Percentiles rank a stretch among this genome's conserved stretches.
phyloP scores from a whole-genome alignment of 352 stramenopile species.

The Globisporangium iwayamae region DNA sequence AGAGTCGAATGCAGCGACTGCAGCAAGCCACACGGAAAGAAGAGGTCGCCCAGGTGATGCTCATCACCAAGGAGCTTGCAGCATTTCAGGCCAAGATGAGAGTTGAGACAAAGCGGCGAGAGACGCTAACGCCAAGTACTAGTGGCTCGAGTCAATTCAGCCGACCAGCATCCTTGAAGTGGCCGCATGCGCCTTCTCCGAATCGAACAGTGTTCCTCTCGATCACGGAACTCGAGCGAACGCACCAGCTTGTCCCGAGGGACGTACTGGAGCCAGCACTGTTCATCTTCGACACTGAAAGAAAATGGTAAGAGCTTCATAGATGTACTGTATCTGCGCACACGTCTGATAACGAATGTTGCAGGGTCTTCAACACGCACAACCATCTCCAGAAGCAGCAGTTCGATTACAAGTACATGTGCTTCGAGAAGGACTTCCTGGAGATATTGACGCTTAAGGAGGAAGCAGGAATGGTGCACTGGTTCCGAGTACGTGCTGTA shows the following conservation, averaged over 20 bases:
- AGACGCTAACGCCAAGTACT: neutral
- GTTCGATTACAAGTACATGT: slow-evolving; percentile 78
- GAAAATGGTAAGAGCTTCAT: slow-evolving; percentile 40
- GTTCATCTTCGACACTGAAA: slow-evolving; percentile 63
- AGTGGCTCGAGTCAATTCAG: slow-evolving; percentile 12
- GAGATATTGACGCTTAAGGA: slow-evolving; percentile 75
- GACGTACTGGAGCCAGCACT: slow-evolving; percentile 62
- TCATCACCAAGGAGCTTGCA: slow-evolving; percentile 55
- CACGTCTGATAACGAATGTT: too few relatives aligned
- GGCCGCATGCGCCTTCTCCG: slow-evolving; percentile 45
- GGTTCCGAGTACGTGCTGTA: slow-evolving; percentile 51
- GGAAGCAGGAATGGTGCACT: slow-evolving; percentile 66
- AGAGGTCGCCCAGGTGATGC: slow-evolving; percentile 35
- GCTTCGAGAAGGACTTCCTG: slow-evolving; percentile 69
- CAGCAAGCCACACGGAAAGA: slow-evolving; percentile 63
- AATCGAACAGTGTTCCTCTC: slow-evolving; percentile 75
- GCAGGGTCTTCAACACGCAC: slow-evolving; percentile 57
- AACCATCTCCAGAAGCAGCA: slow-evolving; percentile 60
- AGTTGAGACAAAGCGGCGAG: slow-evolving; percentile 15
- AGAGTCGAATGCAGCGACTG: slow-evolving; percentile 62
- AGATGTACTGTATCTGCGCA: too few relatives aligned
- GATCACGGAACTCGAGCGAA: slow-evolving; percentile 56
- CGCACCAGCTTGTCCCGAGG: slow-evolving; percentile 55
- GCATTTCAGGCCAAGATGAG: slow-evolving; percentile 19
- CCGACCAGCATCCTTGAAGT: slow-evolving; percentile 49